These are phyloP conservation scores for Aspergillus luchuensis DNA, from an alignment of 2,329 filamentous ascomycete species.

Conservation along the genomic window DNA sequence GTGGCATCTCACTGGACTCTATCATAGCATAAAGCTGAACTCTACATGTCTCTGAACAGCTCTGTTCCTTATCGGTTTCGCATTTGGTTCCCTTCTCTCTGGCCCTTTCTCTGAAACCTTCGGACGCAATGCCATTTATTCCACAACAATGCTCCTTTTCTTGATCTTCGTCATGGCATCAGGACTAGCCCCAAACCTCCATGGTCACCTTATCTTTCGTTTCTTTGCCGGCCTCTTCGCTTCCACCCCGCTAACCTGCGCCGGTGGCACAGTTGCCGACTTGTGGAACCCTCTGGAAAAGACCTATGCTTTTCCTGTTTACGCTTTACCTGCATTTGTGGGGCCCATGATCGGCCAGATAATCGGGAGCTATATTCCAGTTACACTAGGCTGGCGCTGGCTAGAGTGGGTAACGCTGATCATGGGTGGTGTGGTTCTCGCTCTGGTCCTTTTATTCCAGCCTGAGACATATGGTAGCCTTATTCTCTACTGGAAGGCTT, in stretches of 20 bases:
- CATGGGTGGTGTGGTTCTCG: slow-evolving; percentile 36
- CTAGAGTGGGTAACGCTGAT: slow-evolving; percentile 49
- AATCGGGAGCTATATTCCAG: slow-evolving; percentile 25
- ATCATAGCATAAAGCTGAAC: too few relatives aligned
- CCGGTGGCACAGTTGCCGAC: slow-evolving; percentile 51
- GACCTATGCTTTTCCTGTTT: slow-evolving; percentile 54
- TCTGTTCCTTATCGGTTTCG: slow-evolving; percentile 50
- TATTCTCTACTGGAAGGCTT: slow-evolving; percentile 48
- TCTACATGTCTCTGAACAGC: slow-evolving; percentile 50
- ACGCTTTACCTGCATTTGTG: slow-evolving; percentile 50
- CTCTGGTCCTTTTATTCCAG: slow-evolving; percentile 47
- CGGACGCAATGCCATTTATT: slow-evolving; percentile 54
- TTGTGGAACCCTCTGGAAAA: slow-evolving; percentile 52
- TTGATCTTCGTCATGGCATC: slow-evolving; percentile 54
- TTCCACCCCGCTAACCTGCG: slow-evolving; percentile 49
- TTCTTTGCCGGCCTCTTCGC: slow-evolving; percentile 54
- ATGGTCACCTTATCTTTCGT: slow-evolving; percentile 52
- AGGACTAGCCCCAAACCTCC: slow-evolving; percentile 52
- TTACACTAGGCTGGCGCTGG: slow-evolving; percentile 41
- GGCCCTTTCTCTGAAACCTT: slow-evolving; percentile 54
- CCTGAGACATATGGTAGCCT: slow-evolving; percentile 55
- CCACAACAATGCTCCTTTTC: slow-evolving; percentile 50
- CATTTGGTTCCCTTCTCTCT: slow-evolving; percentile 50
- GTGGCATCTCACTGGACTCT: too few relatives aligned
- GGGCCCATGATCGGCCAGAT: slow-evolving; percentile 31